Base-by-base conservation (phyloP, 768 basidiomycete species). In the Lactarius trivialis region DNA sequence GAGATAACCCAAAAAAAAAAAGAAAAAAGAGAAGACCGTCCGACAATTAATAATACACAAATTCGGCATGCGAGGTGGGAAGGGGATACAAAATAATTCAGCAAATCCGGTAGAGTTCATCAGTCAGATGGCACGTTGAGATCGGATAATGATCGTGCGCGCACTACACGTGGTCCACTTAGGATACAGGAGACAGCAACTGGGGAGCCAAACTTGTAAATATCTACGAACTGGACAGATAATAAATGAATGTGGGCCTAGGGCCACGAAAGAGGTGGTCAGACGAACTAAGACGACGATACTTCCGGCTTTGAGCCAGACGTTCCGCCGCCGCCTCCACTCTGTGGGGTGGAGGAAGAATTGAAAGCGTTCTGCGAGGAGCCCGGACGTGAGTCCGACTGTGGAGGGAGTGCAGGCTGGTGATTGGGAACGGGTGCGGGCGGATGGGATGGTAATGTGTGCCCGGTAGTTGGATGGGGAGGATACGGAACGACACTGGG, bases 281-380 rank as follows among this genome's bases (percentile, higher is more conserved):
- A 63, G 48, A 63, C 49, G 50, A 63, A 56, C 57, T 60, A 67
- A 19, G 66, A 26, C 39, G 71, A 69, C 39, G 70, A 64, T 28
- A 65, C 56, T 14, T 71, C 72, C 50, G 70, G 62, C 56, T 69
- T 66, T 41, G 64, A 41, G 17, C 64, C 60, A 19, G 56, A 53
- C 32, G 56, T 37, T 17, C 67, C 57, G 21, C 67, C 57, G 17
- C 64, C 65, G 50, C 61, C 37, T 70, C 74, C 66, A 70, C 68
- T 63, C 66, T 64, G 65, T 32, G 70, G 75, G 72, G 76, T 76
- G 30, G 72, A 71, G 19, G 74, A 73, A 33, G 82, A 75, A 6
- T 82, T 72, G 69, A 78, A 82, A 41, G 75, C 67, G 70, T 84
- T 84, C 73, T 86, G 84, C 2, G 86, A 84, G 3, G 87, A 85